These are phyloP conservation scores for Eragrostis curvula DNA, from an alignment of 176 grass and related monocot genomes.

Conservation along the genomic window DNA sequence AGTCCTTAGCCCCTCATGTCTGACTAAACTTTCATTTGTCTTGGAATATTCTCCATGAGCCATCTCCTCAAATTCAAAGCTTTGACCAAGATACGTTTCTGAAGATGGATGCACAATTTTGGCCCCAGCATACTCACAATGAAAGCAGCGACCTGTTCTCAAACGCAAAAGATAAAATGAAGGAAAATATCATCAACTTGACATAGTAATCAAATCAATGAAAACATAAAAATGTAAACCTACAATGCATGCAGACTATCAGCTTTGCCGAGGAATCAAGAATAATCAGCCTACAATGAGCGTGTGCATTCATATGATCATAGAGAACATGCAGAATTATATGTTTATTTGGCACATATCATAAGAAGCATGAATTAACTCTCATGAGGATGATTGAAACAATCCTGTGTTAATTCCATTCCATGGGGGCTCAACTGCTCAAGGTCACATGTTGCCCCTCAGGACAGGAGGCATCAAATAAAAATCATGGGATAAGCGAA, in stretches of 20 bases:
- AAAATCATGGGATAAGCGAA: no score
- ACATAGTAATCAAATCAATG: neutral
- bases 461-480: neutral
- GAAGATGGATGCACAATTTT: conserved; percentile 14
- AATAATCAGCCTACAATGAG: neutral
- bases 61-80: neutral
- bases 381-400: neutral
- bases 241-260: neutral
- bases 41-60: neutral
- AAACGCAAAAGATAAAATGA: neutral
- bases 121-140: neutral
- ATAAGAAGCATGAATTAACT: neutral
- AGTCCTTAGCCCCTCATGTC: no score
- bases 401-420: neutral
- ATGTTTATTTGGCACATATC: neutral
- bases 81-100: neutral
- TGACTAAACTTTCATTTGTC: no score
- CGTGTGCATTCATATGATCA: neutral
- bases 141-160: conserved; percentile 1
- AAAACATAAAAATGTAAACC: neutral
- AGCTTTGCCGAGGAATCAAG: neutral
- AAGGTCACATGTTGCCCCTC: neutral
- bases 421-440: neutral
- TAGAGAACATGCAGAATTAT: neutral
- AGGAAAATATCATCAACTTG: neutral